These are phyloP conservation scores for Neurospora crassa DNA, from an alignment of 2,329 filamentous ascomycete species.

Conservation along the genomic window DNA sequence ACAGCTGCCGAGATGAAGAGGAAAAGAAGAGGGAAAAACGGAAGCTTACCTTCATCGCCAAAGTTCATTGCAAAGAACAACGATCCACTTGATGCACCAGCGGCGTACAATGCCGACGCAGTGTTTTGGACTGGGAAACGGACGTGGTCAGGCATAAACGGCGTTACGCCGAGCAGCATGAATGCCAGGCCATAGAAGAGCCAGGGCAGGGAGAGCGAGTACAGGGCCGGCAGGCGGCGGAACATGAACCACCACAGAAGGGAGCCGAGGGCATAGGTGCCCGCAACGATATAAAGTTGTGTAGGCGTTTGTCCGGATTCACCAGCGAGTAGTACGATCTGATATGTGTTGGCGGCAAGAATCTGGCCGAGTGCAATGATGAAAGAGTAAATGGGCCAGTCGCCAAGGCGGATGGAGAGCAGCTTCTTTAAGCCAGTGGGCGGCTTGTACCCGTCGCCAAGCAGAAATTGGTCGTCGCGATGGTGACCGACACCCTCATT, in stretches of 20 bases:
- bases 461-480: constrained; percentile 42
- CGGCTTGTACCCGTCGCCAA: constrained; percentile 45
- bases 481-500: constrained; percentile 19
- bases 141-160: constrained; percentile 32
- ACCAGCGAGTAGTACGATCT: constrained; percentile 55
- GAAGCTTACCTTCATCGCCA: constrained; percentile 37
- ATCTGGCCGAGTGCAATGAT: constrained; percentile 54
- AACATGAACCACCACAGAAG: constrained; percentile 54
- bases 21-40: neutral
- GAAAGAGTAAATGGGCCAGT: constrained; percentile 54
- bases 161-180: constrained; percentile 49
- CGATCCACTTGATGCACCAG: constrained; percentile 51
- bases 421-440: constrained; percentile 44
- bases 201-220: constrained; percentile 49
- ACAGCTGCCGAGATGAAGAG: neutral
- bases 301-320: constrained; percentile 46
- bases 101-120: constrained; percentile 51
- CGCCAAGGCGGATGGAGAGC: constrained; percentile 43
- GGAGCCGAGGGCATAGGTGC: constrained; percentile 47
- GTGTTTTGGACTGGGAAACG: constrained; percentile 45
- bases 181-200: constrained; percentile 53
- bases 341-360: constrained; percentile 55
- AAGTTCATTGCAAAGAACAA: constrained; percentile 60
- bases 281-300: constrained; percentile 50
- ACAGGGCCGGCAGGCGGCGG: constrained; percentile 43